These are phyloP conservation scores for Hypsizygus marmoreus DNA, from an alignment of 768 basidiomycete species.

Conservation along the genomic window DNA sequence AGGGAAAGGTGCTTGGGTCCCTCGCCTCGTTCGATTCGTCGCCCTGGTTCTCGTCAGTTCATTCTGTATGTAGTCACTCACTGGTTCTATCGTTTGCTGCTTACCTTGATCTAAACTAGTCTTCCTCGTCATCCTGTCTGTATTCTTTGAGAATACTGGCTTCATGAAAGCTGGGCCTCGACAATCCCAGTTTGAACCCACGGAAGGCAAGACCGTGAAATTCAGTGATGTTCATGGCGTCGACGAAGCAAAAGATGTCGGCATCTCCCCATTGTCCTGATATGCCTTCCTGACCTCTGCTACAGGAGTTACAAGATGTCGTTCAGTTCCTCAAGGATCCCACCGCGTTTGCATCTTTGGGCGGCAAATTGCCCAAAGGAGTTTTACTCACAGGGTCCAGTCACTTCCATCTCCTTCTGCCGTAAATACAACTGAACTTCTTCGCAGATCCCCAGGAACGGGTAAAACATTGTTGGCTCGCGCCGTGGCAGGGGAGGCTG, in stretches of 20 bases:
- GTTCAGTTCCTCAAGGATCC: conserved; percentile 97
- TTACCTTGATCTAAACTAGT: conserved; percentile 48
- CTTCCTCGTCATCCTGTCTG: conserved; percentile 82
- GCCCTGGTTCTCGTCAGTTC: conserved; percentile 54
- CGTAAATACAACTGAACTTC: not conserved
- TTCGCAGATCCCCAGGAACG: conserved; percentile 74
- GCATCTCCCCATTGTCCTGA: conserved; percentile 19
- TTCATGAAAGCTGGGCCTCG: conserved; percentile 86
- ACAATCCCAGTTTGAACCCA: conserved; percentile 81
- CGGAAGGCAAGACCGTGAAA: conserved; percentile 78
- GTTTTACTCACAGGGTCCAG: conserved; percentile 79
- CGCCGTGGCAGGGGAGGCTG: conserved; percentile 97
- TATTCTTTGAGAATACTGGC: conserved; percentile 92
- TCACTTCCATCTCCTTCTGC: conserved; percentile 1
- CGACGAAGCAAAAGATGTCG: conserved; percentile 92
- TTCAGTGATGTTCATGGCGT: conserved; percentile 97
- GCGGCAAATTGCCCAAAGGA: conserved; percentile 94
- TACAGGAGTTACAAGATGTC: conserved; percentile 88
- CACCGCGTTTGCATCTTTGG: conserved; percentile 82
- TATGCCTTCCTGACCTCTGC: conserved; percentile 9
- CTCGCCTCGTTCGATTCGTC: conserved; percentile 64
- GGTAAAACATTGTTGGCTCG: conserved; percentile 98
- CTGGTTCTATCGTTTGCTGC: not conserved
- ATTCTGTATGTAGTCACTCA: conserved; percentile 56
- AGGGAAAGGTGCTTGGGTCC: conserved; percentile 73